phyloP scores from a whole-genome alignment of 1,284 basidiomycete genomes.

The Prillingera fragicola region DNA sequence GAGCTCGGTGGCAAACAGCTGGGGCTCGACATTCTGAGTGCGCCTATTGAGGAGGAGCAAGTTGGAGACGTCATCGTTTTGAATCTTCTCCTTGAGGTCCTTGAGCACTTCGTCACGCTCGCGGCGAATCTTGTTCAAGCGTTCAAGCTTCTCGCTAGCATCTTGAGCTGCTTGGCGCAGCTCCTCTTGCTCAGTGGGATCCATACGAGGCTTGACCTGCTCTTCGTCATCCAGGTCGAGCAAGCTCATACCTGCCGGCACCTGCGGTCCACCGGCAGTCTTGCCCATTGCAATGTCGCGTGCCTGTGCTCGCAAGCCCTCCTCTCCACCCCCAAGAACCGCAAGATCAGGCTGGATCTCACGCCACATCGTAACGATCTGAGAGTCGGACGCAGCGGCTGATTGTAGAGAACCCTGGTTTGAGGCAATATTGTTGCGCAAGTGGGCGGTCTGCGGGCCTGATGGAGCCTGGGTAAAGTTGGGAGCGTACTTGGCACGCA shows the following conservation, averaged over 20 bases:
- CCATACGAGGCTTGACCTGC: constrained; percentile 44
- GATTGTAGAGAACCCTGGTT: constrained; percentile 70
- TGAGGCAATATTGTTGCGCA: constrained; percentile 74
- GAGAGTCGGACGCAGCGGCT: constrained; percentile 70
- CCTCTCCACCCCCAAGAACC: constrained; percentile 53
- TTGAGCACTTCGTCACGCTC: constrained; percentile 82
- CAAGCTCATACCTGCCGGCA: constrained; percentile 35
- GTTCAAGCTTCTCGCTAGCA: constrained; percentile 69
- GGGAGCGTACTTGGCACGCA: constrained; percentile 78
- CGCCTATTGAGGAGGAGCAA: constrained; percentile 86
- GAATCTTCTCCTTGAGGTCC: constrained; percentile 88
- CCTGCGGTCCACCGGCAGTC: constrained; percentile 51
- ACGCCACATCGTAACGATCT: constrained; percentile 71
- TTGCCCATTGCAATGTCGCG: constrained; percentile 53
- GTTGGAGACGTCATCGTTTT: constrained; percentile 94
- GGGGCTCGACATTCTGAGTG: constrained; percentile 73
- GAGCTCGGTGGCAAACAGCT: constrained; percentile 84
- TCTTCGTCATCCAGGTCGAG: constrained; percentile 55
- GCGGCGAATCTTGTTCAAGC: constrained; percentile 71
- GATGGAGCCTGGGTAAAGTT: constrained; percentile 86
- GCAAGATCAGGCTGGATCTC: constrained; percentile 63
- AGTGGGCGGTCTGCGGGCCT: constrained; percentile 62
- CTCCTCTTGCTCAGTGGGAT: constrained; percentile 56
- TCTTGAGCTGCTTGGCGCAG: constrained; percentile 66
- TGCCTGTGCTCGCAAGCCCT: constrained; percentile 62